These are phyloP conservation scores for Talaromyces funiculosus DNA, from an alignment of 2,329 filamentous ascomycete genomes.

Conservation along the genomic window DNA sequence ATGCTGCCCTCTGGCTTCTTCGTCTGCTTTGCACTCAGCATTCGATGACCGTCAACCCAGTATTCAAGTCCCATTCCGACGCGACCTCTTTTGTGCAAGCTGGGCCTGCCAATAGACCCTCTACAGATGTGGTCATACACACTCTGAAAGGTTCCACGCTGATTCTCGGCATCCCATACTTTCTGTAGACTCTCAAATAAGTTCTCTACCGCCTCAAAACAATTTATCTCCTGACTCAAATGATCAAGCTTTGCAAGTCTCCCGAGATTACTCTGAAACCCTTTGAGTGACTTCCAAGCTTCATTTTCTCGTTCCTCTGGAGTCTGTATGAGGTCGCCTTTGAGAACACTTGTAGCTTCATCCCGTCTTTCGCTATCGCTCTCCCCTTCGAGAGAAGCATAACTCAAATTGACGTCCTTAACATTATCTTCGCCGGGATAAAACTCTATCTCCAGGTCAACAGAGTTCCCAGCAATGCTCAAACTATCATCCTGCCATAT, in stretches of 20 bases:
- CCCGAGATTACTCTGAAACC: constrained; percentile 40
- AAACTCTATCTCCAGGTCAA: constrained; percentile 44
- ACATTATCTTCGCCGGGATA: constrained; percentile 36
- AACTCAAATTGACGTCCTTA: constrained; percentile 39
- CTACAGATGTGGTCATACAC: constrained; percentile 37
- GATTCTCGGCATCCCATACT: constrained; percentile 39
- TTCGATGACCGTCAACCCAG: constrained; percentile 35
- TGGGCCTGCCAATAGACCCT: constrained; percentile 38
- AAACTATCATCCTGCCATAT: constrained; percentile 44
- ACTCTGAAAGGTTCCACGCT: constrained; percentile 25
- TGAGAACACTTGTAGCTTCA: constrained; percentile 40
- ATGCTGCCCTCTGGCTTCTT: constrained; percentile 28
- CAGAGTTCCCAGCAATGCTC: constrained; percentile 42
- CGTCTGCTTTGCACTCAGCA: constrained; percentile 27
- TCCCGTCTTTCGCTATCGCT: constrained; percentile 36
- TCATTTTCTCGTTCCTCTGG: constrained; percentile 27
- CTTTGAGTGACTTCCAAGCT: constrained; percentile 33
- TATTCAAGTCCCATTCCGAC: constrained; percentile 40
- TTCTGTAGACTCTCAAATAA: constrained; percentile 38
- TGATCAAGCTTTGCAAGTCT: constrained; percentile 42
- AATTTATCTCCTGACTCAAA: constrained; percentile 41
- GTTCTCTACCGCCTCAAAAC: constrained; percentile 42
- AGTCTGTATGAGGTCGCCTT: constrained; percentile 33
- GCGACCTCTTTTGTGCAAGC: constrained; percentile 34
- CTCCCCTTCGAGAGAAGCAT: constrained; percentile 36